Evolutionary conservation across 805 yeast species (phyloP), one percentile per base, ranked within the genome.

Genomic region (Metschnikowia similis): DNA sequence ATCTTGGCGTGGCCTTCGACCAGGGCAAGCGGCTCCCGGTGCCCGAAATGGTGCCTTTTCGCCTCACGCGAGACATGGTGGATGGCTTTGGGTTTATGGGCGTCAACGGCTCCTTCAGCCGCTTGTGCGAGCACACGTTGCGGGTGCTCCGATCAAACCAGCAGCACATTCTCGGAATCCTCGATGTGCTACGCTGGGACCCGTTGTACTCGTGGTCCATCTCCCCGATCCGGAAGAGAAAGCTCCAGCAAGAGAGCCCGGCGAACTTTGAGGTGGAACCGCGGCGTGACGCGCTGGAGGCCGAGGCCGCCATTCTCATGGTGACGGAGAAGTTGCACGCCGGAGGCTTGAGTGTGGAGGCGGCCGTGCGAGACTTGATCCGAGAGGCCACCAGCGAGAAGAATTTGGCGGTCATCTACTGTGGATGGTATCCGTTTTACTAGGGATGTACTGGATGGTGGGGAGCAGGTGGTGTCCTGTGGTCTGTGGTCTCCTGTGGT

Each of bases 11-110:
- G 41, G 95, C 98, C 0, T 94, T 94, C 70, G 99, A 94, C 64
- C 97, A 90, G 60, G 99, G 98, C 0, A 83, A 80, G 58, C 68
- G 83, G 11, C 71, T 94, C 36, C 85, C 92, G 0, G 80, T 92
- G 8, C 99, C 99, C 0, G 99, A 94, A 61, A 77, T 87, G 0
- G 96, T 95, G 6, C 99, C 99, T 4, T 95, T 94, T 63, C 70
- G 99, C 54, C 70, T 95, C 34, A 89, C 98, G 0, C 72, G 96
- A 50, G 97, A 95, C 64, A 75, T 94, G 47, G 84, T 90, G 4
- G 98, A 94, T 70, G 99, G 95, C 0, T 80, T 95, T 72, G 99
- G 99, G 0, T 75, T 87, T 6, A 79, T 87, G n/a, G 96, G 96
- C 0, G 81, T 81, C 0, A 81, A 83, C 47, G 99, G 99, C 0